phyloP scores from a whole-genome alignment of 306 rosid genomes.

The Phaseolus lunatus region DNA sequence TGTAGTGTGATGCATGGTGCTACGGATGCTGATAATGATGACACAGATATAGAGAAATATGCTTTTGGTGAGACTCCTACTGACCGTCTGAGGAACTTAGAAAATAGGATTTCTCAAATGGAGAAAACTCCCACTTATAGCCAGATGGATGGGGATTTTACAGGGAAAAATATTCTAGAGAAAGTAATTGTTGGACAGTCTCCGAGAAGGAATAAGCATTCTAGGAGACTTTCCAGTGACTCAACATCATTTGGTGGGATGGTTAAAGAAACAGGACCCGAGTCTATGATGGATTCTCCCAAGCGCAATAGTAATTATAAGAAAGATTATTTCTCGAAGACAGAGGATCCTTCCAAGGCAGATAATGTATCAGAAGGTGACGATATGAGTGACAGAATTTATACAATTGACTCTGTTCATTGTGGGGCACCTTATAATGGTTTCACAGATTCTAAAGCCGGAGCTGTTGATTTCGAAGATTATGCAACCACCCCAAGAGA shows the following conservation, averaged over 20 bases:
- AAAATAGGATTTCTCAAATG: slow-evolving; percentile 80
- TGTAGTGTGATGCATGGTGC: slow-evolving; percentile 64
- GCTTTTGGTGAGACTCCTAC: slow-evolving; percentile 89
- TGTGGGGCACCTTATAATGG: slow-evolving; percentile 61
- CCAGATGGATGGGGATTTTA: slow-evolving; percentile 69
- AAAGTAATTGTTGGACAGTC: slow-evolving; percentile 89
- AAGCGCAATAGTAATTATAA: slow-evolving; percentile 52
- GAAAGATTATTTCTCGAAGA: slow-evolving; percentile 66
- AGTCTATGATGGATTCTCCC: slow-evolving; percentile 62
- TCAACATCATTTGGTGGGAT: slow-evolving; percentile 55
- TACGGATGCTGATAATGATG: slow-evolving; percentile 64
- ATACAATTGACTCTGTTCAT: slow-evolving; percentile 91
- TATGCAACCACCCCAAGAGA: slow-evolving; percentile 62
- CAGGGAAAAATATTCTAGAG: slow-evolving; percentile 69
- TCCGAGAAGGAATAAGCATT: slow-evolving; percentile 65
- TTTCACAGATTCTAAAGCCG: slow-evolving; percentile 61
- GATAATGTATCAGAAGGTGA: slow-evolving; percentile 80
- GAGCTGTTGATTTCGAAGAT: slow-evolving; percentile 62
- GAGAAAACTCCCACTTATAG: slow-evolving; percentile 70
- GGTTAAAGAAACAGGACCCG: slow-evolving; percentile 62
- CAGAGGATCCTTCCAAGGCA: slow-evolving; percentile 66
- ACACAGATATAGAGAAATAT: slow-evolving; percentile 81
- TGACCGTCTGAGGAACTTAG: slow-evolving; percentile 74
- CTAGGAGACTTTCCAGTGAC: slow-evolving; percentile 67
- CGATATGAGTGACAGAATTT: slow-evolving; percentile 81